These are phyloP conservation scores for Auricularia auricula-judae DNA, from an alignment of 768 basidiomycete genomes.

Conservation along the genomic window DNA sequence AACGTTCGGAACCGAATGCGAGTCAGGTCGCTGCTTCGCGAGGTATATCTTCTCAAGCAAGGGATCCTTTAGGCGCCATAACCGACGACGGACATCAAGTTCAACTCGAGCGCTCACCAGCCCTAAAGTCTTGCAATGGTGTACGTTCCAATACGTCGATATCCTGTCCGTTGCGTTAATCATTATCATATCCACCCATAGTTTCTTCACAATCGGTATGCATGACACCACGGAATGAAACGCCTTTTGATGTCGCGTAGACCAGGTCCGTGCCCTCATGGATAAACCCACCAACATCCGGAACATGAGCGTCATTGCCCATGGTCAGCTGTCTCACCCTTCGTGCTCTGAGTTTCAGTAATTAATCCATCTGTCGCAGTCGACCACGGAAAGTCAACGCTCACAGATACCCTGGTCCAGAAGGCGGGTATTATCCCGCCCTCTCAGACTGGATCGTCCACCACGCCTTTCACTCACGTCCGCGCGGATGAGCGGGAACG, in stretches of 20 bases:
- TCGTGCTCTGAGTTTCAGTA: too few relatives aligned
- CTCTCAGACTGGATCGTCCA: constrained; percentile 30
- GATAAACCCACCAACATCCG: constrained; percentile 85
- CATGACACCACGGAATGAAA: constrained; percentile 11
- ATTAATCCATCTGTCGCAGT: constrained; percentile 15
- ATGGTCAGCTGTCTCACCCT: constrained; percentile 37
- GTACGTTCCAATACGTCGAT: too few relatives aligned
- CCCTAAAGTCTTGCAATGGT: too few relatives aligned
- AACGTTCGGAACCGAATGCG: too few relatives aligned
- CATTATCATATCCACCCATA: too few relatives aligned
- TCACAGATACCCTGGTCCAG: constrained; percentile 39
- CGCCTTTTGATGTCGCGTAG: constrained; percentile 23
- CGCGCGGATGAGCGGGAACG: constrained; percentile 41
- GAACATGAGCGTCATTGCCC: constrained; percentile 91
- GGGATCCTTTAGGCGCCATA: too few relatives aligned
- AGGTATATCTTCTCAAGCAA: neutral
- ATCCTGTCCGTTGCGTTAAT: too few relatives aligned
- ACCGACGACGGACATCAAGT: too few relatives aligned
- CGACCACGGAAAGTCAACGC: constrained; percentile 45
- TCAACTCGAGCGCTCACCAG: too few relatives aligned
- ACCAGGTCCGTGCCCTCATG: constrained; percentile 83
- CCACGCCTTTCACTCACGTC: constrained; percentile 34
- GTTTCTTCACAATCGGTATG: constrained; percentile 69
- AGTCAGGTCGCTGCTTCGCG: too few relatives aligned
- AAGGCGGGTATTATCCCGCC: constrained; percentile 43